Evolutionary conservation across 805 yeast species (phyloP).

Genomic region (Wickerhamomyces bisporus): DNA sequence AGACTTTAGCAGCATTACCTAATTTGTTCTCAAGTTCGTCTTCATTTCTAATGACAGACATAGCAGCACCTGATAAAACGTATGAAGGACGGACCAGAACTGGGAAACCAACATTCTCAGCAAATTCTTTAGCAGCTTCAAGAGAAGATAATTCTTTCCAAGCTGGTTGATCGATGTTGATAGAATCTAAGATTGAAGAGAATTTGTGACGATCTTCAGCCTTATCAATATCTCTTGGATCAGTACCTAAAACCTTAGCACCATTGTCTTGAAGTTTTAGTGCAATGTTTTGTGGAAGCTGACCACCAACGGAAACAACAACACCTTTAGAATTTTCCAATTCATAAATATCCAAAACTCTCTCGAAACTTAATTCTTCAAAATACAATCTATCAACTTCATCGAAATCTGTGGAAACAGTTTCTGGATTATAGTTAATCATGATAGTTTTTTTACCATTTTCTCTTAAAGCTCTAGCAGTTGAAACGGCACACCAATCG

Average conservation of each 20-base stretch:
- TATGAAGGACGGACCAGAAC: conserved; percentile 97
- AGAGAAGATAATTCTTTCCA: conserved; percentile 94
- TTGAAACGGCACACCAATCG: conserved; percentile 98
- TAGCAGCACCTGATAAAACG: conserved; percentile 97
- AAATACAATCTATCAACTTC: conserved; percentile 97
- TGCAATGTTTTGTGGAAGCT: conserved; percentile 96
- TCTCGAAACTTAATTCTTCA: conserved; percentile 91
- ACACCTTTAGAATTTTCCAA: conserved; percentile 86
- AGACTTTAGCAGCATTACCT: conserved; percentile 84
- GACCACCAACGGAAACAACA: conserved; percentile 97
- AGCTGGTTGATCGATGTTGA: conserved; percentile 92
- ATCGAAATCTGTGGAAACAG: conserved; percentile 96
- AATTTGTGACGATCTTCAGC: conserved; percentile 99
- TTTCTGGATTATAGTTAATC: conserved; percentile 98
- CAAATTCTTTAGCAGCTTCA: conserved; percentile 80
- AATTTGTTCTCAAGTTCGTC: conserved; percentile 78
- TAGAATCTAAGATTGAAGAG: conserved; percentile 88
- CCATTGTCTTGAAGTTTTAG: conserved; percentile 72
- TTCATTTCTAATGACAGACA: conserved; percentile 84
- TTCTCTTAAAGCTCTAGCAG: conserved; percentile 90
- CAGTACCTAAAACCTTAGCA: conserved; percentile 87
- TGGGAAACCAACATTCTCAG: conserved; percentile 85
- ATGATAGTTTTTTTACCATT: conserved; percentile 86
- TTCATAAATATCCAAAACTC: conserved; percentile 96
- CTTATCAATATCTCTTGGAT: conserved; percentile 90